Evolutionary conservation across 2,329 filamentous ascomycete genomes (phyloP), one percentile per base, ranked within the genome.

Genomic region (Lachnellula cervina): DNA sequence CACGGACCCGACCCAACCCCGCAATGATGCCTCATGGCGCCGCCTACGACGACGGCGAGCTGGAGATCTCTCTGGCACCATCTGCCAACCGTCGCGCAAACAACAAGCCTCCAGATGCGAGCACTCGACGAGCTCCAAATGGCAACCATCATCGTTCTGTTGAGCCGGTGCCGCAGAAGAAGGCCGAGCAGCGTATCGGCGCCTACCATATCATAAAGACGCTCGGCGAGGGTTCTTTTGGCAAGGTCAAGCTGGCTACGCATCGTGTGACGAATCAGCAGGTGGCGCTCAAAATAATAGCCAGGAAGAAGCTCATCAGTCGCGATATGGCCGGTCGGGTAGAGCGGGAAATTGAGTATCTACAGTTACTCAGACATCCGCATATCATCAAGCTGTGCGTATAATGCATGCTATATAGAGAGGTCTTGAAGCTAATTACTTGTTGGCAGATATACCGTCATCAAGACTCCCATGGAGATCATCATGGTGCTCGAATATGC

Each of bases 401-500:
- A n/a, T 28, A 14, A n/a, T 77, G 42, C 14, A 45, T 42, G 45
- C 42, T 28, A 32, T 47, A 38, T 25, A 47, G 21, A 38, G 11
- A 19, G 49, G 32, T 49, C 6, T 49, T 16, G 21, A 53, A 44
- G 55, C 70, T 71, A 58, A 73, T 57, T 46, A 40, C 49, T 25
- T 14, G 37, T 38, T 38, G 51, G 43, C 66, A 94, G 90, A 55
- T 96, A 90, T 73, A 97, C 94, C 32, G 94, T 99, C 62, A 97
- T 99, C 72, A 97, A 96, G 60, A 97, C 93, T 6, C 84, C 86
- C 23, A 85, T 82, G 59, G 94, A 99, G 71, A 99, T 99, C 70
- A 94, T 97, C 73, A 99, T 99, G 94, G 94, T 99, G 49, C 83
- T 99, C 64, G 94, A 99, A 74, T 99, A 96, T 73, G 94, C 94